Evolutionary conservation across 257 asterid genomes (phyloP).

Genomic region (Fraxinus quadrangulata): DNA sequence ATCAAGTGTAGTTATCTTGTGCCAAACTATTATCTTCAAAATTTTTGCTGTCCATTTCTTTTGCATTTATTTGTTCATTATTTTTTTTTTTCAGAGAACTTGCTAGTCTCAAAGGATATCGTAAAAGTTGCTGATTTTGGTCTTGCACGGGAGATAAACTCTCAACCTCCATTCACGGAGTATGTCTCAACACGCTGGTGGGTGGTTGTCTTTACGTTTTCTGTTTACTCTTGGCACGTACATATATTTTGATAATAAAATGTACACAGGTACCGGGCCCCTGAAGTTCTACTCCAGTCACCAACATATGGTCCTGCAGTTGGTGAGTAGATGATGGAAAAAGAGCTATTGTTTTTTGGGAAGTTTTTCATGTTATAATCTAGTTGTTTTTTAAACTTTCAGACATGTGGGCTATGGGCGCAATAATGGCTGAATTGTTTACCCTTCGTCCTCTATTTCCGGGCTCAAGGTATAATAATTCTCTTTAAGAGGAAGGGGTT

Average conservation of each 20-base stretch:
- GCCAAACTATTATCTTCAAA: neutral
- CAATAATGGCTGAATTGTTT: slow-evolving; percentile 72
- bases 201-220: slow-evolving; percentile 18
- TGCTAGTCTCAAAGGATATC: slow-evolving; percentile 56
- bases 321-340: slow-evolving; percentile 43
- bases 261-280: slow-evolving; percentile 63
- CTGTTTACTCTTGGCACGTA: neutral
- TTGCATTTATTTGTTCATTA: slow-evolving; percentile 7
- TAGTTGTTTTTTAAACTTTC: slow-evolving; percentile 19
- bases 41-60: neutral
- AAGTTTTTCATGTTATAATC: slow-evolving; percentile 12
- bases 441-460: slow-evolving; percentile 69
- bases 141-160: slow-evolving; percentile 64
- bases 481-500: slow-evolving; percentile 9
- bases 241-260: slow-evolving; percentile 11
- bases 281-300: slow-evolving; percentile 70
- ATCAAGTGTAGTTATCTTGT: neutral
- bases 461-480: slow-evolving; percentile 51
- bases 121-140: slow-evolving; percentile 73
- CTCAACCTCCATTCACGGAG: slow-evolving; percentile 67
- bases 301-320: slow-evolving; percentile 59
- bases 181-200: slow-evolving; percentile 79
- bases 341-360: neutral
- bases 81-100: slow-evolving; percentile 31
- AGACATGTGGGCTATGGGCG: slow-evolving; percentile 94